phyloP scores from a whole-genome alignment of 805 yeast species.

The Cyberlindnera mycetangii region DNA sequence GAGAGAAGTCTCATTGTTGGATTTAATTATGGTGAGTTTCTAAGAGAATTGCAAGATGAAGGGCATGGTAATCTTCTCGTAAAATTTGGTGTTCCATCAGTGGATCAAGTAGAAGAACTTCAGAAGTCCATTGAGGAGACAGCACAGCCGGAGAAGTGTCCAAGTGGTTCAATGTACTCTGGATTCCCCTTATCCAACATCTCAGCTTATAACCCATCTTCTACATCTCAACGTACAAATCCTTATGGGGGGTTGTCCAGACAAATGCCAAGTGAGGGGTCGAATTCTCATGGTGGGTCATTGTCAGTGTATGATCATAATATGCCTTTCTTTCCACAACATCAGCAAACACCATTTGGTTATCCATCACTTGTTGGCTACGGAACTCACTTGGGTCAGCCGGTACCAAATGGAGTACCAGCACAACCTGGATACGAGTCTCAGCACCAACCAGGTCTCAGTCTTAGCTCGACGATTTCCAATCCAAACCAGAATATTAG shows the following conservation, averaged over 20 bases:
- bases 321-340: neutral
- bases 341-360: neutral
- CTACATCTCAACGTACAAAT: neutral
- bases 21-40: conserved; percentile 27
- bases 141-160: neutral
- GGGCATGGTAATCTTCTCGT: conserved; percentile 16
- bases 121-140: conserved; percentile 3
- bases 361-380: neutral
- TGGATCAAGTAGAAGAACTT: conserved; percentile 14
- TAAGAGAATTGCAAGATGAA: conserved; percentile 18
- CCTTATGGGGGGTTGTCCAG: conserved; percentile 1
- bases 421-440: neutral
- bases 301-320: neutral
- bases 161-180: neutral
- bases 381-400: neutral
- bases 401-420: neutral
- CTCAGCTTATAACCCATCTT: neutral
- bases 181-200: neutral
- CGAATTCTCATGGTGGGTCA: neutral
- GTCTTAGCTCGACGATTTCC: neutral
- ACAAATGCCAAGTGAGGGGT: neutral
- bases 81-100: conserved; percentile 18
- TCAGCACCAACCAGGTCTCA: neutral
- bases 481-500: neutral
- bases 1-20: conserved; percentile 32